Base-by-base conservation (phyloP, 257 asterid species). In the Cruciata laevipes region DNA sequence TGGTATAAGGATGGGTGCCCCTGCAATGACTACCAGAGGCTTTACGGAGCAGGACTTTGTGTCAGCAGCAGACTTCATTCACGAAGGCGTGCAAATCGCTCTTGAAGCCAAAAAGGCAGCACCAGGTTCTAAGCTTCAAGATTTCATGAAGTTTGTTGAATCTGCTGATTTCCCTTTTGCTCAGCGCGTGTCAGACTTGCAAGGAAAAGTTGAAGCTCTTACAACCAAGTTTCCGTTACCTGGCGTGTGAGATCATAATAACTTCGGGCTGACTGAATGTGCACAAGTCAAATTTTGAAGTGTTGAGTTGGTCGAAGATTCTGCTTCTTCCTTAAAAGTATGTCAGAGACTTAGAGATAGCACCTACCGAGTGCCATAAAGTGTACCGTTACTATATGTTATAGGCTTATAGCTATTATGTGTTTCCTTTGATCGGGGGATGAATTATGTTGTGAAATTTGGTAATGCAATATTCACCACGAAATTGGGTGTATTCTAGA, bases 11-110 rank as follows among this genome's bases (percentile, higher is more conserved):
- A 82, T 90, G 30, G 99, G 99, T 13, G 70, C 97, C 6, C 97
- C 97, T 52, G 99, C 96, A 42, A 88, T 94, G 99, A 94, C 97
- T 35, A 88, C 97, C 18, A 65, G 97, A 83, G 95, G 96, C 76
- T 90, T 94, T 38, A 61, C 75, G 0, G 97, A 90, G 72, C 71
- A 68, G 7, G 99, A 94, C 38, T 94, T 94, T 60, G 62, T 78
- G 32, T 32, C 79, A 33, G 83, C 84, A 63, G 97, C 96, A 52
- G 95, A 90, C 73, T 90, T 85, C 67, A 90, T 94, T 65, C 87
- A 94, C 25, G 97, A 94, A 78, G 99, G 99, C 5, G 91, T 90
- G 56, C 95, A 87, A 72, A 88, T 90, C 44, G 74, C 97, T 23
- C 75, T 70, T 0, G 96, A 88, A 27, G 97, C 99, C 37, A 94